Evolutionary conservation across 352 stramenopile species (phyloP), one percentile per base, ranked within the genome.

Genomic region (Detonula confervacea): DNA sequence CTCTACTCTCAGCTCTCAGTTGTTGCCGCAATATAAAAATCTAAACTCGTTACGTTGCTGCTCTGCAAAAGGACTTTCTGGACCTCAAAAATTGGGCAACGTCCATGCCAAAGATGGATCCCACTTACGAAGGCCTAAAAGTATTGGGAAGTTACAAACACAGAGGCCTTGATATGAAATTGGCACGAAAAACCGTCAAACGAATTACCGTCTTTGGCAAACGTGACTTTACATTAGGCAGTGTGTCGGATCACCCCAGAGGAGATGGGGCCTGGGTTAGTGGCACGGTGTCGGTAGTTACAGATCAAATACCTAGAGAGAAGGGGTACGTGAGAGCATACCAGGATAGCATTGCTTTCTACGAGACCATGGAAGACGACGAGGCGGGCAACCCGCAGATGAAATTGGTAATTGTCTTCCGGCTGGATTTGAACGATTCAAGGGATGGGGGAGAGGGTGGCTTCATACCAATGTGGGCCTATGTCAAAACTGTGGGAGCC

Each of bases 61-160:
- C 55, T 42, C 33, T 11, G 5, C 33, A 42, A 42, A 5, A 63
- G 68, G 68, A 85, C 20, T 90, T 88, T 80, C 63, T 90, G 11
- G 64, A 37, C 20, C 46, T 89, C 4, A 33, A 64, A 18, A 80
- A 83, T 39, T 90, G 84, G 84, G 65, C 63, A 16, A 64, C 70
- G 24, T 83, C 68, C n/a, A 90, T 90, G 84, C 81, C 81, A 6
- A 87, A 80, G 49, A 90, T 90, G 84, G 84, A 90, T 66, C 84
- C 84, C 1, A 89, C 89, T 51, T 90, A 90, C 56, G 77, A 89
- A 39, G 79, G 78, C 22, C 47, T 89, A 1, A 65, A 39, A 24
- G 47, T 90, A 7, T 70, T 83, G 39, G 74, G 74, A 20, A 52
- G 79, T 2, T 87, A 80, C 30, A 49, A 54, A 18, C 65, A 81